These are phyloP conservation scores for Scheffersomyces stambukii DNA, from an alignment of 1,139 yeast genomes.

Conservation along the genomic window DNA sequence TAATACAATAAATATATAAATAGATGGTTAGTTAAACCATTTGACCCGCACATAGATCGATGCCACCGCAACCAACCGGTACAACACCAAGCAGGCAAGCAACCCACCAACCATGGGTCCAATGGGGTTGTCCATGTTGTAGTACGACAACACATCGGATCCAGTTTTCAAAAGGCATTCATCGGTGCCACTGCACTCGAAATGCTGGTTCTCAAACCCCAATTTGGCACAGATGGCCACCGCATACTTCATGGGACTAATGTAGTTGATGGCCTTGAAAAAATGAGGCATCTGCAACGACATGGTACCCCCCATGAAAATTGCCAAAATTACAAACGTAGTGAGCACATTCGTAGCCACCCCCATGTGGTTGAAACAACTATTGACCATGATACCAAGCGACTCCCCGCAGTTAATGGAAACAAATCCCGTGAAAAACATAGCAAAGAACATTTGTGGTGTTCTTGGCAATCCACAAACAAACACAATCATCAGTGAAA, in stretches of 20 bases:
- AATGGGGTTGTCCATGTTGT: constrained; percentile 25
- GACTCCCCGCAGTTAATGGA: constrained; percentile 78
- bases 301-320: constrained; percentile 85
- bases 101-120: constrained; percentile 34
- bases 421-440: constrained; percentile 52
- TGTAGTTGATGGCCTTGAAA: constrained; percentile 64
- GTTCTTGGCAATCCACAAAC: constrained; percentile 74
- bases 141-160: constrained; percentile 28
- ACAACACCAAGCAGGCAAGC: constrained; percentile 30
- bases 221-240: constrained; percentile 48
- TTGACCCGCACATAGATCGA: constrained; percentile 26
- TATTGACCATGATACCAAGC: constrained; percentile 72
- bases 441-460: constrained; percentile 61
- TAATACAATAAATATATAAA: too few species aligned
- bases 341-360: constrained; percentile 72
- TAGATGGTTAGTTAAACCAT: constrained; percentile 8
- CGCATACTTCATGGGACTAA: constrained; percentile 71
- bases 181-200: constrained; percentile 22
- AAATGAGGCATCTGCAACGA: constrained; percentile 70
- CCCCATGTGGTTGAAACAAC: constrained; percentile 73
- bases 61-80: constrained; percentile 27
- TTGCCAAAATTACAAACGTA: constrained; percentile 59
- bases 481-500: constrained; percentile 59
- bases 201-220: constrained; percentile 30
- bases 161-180: constrained; percentile 34